phyloP scores from a whole-genome alignment of 2,329 filamentous ascomycete species.

The Colletotrichum tofieldiae region DNA sequence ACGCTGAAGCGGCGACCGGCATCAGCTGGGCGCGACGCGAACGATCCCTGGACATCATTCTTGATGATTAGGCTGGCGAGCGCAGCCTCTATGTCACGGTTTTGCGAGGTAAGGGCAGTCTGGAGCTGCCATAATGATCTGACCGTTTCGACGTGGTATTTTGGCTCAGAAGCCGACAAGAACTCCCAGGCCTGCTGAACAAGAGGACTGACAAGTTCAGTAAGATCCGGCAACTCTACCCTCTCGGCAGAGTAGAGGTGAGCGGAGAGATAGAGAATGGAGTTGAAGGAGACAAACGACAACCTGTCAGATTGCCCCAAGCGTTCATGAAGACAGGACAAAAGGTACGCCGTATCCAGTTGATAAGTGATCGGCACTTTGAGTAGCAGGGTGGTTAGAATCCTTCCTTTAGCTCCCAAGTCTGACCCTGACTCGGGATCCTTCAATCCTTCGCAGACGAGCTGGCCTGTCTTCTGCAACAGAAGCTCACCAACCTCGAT shows the following conservation, averaged over 20 bases:
- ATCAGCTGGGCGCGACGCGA: slow-evolving; percentile 68
- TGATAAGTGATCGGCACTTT: slow-evolving; percentile 64
- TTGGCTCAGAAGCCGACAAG: slow-evolving; percentile 85
- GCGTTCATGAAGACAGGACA: slow-evolving; percentile 66
- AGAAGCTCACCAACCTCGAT: slow-evolving; percentile 74
- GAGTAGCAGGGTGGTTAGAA: slow-evolving; percentile 71
- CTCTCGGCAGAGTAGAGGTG: slow-evolving; percentile 70
- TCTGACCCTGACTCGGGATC: slow-evolving; percentile 60
- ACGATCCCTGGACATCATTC: slow-evolving; percentile 63
- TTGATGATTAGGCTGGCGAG: slow-evolving; percentile 79
- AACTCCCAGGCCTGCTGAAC: slow-evolving; percentile 84
- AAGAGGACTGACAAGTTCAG: slow-evolving; percentile 76
- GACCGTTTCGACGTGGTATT: slow-evolving; percentile 95
- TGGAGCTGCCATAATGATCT: slow-evolving; percentile 90
- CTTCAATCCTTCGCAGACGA: slow-evolving; percentile 65
- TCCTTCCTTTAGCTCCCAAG: slow-evolving; percentile 70
- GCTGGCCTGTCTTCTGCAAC: slow-evolving; percentile 70
- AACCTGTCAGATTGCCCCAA: slow-evolving; percentile 58
- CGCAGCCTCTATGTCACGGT: slow-evolving; percentile 85
- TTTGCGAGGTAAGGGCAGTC: slow-evolving; percentile 74
- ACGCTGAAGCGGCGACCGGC: slow-evolving; percentile 80
- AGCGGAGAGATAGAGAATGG: slow-evolving; percentile 71
- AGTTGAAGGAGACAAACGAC: slow-evolving; percentile 71
- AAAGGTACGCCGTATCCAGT: slow-evolving; percentile 62
- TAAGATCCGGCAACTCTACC: slow-evolving; percentile 68